Evolutionary conservation across 495 filamentous ascomycete genomes (phyloP).

Genomic region (Cercophora samala): DNA sequence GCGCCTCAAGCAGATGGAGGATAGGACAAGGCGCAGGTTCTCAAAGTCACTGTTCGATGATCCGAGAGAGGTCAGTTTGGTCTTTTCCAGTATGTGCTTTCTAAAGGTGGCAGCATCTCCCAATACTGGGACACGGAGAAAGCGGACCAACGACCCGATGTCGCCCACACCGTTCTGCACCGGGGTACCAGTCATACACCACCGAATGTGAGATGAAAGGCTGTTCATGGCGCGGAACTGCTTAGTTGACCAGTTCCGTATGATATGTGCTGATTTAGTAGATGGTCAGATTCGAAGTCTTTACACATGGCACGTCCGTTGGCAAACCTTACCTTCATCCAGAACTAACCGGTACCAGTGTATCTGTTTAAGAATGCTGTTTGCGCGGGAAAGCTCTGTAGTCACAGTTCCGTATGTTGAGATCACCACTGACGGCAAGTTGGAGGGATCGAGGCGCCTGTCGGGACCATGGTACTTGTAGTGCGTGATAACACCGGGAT

Average conservation of each 20-base stretch:
- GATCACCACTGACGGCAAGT: not conserved
- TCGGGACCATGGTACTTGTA: conserved; percentile 7
- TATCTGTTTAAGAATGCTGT: not conserved
- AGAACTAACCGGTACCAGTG: conserved; percentile 20
- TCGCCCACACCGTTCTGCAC: conserved; percentile 18
- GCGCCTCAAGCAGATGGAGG: conserved; percentile 26
- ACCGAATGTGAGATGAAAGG: conserved; percentile 27
- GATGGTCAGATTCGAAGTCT: not conserved
- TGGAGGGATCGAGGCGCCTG: not conserved
- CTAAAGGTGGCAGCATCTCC: conserved; percentile 19
- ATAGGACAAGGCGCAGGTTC: conserved; percentile 24
- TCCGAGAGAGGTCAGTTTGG: conserved; percentile 9
- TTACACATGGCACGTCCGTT: conserved; percentile 1
- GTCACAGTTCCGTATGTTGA: conserved; percentile 15
- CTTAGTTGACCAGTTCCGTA: conserved; percentile 14
- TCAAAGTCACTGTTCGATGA: conserved; percentile 12
- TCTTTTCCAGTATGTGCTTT: conserved; percentile 2
- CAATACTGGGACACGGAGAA: conserved; percentile 23
- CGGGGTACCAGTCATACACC: conserved; percentile 19
- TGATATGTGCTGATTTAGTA: conserved; percentile 11
- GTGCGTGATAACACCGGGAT: not conserved
- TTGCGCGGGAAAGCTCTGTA: not conserved
- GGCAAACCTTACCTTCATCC: conserved; percentile 16
- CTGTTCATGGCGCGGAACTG: conserved; percentile 18
- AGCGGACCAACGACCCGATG: conserved; percentile 12